Percentiles rank a stretch among this genome's conserved stretches.
phyloP scores from a whole-genome alignment of 805 yeast genomes.

The Zygosaccharomyces pseudorouxii region DNA sequence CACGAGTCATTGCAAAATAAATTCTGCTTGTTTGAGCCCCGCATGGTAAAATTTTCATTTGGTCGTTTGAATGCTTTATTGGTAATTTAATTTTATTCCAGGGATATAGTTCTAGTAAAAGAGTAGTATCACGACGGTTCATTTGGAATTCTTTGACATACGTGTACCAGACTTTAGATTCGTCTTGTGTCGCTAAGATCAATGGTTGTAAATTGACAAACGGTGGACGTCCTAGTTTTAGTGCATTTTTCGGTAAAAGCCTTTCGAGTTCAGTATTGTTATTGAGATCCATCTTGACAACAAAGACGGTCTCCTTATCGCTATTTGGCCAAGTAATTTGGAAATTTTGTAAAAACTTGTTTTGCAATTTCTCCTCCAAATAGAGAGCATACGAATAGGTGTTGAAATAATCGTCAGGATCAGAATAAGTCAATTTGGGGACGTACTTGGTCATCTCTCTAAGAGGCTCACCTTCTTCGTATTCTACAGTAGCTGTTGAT shows the following conservation, averaged over 20 bases:
- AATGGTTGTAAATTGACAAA: slow-evolving; percentile 56
- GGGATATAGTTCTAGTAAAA: slow-evolving; percentile 48
- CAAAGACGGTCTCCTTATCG: slow-evolving; percentile 36
- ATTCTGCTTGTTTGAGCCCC: slow-evolving; percentile 61
- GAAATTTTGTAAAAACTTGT: slow-evolving; percentile 45
- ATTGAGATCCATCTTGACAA: slow-evolving; percentile 21
- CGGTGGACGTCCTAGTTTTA: slow-evolving; percentile 53
- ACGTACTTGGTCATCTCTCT: slow-evolving; percentile 35
- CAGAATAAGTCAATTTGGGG: slow-evolving; percentile 46
- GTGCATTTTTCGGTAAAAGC: slow-evolving; percentile 47
- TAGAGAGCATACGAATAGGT: slow-evolving; percentile 59
- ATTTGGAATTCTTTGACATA: slow-evolving; percentile 43
- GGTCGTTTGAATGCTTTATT: slow-evolving; percentile 33
- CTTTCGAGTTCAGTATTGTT: slow-evolving; percentile 42
- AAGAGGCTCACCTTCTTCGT: slow-evolving; percentile 34
- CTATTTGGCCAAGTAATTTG: slow-evolving; percentile 51
- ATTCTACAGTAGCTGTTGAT: slow-evolving; percentile 4
- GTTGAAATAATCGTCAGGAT: slow-evolving; percentile 48
- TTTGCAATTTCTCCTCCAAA: slow-evolving; percentile 53
- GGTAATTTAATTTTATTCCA: slow-evolving; percentile 58
- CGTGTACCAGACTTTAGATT: slow-evolving; percentile 57
- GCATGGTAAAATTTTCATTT: slow-evolving; percentile 49
- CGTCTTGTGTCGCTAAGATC: slow-evolving; percentile 46
- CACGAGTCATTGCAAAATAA: slow-evolving; percentile 59
- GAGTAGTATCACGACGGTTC: slow-evolving; percentile 29